These are phyloP conservation scores for Adansonia digitata DNA, from an alignment of 345 rosid species.

Conservation along the genomic window DNA sequence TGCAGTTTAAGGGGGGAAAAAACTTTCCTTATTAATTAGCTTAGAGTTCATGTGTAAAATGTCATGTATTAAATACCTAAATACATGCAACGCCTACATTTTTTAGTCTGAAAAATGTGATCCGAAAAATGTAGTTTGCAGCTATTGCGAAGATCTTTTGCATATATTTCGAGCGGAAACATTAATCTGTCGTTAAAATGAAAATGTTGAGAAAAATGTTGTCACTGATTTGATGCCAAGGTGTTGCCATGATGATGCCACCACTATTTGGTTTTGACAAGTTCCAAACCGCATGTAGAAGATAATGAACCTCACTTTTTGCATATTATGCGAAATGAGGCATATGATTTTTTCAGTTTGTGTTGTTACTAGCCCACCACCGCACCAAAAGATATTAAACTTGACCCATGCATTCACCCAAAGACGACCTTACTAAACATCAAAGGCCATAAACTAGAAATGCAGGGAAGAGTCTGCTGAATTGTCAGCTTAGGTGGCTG, in stretches of 20 bases:
- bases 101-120: too few species aligned
- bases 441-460: background rate
- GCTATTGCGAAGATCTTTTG: background rate
- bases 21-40: too few species aligned
- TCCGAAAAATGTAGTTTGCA: too few species aligned
- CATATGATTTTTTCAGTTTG: background rate
- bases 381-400: background rate
- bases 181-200: background rate
- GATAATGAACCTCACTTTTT: background rate
- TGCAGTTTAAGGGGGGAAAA: too few species aligned
- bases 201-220: background rate
- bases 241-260: slow-evolving; percentile 6
- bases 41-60: too few species aligned
- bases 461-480: background rate
- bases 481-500: background rate
- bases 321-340: background rate
- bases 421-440: background rate
- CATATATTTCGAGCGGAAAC: background rate
- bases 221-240: too few species aligned
- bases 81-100: too few species aligned
- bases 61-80: too few species aligned
- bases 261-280: background rate
- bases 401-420: background rate
- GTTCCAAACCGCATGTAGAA: background rate
- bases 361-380: background rate